Percentiles rank a stretch among this genome's conserved stretches.
phyloP scores from a whole-genome alignment of 257 asterid species.

The Solanum infundibuliforme region DNA sequence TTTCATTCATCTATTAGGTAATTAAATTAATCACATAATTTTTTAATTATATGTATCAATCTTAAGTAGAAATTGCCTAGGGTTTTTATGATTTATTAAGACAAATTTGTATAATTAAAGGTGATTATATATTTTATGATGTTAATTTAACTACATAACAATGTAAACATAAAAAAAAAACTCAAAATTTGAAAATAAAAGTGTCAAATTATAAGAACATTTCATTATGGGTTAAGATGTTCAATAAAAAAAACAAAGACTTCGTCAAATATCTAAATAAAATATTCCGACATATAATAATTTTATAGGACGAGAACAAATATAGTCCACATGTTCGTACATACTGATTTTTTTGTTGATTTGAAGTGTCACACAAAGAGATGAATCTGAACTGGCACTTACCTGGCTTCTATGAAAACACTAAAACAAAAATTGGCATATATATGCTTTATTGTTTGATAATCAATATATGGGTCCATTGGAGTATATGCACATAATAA shows the following conservation, averaged over 20 bases:
- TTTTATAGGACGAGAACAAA: neutral
- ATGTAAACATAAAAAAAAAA: too few relatives aligned
- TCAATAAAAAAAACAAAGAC: too few relatives aligned
- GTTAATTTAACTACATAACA: too few relatives aligned
- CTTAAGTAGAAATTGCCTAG: too few relatives aligned
- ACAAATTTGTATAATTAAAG: too few relatives aligned
- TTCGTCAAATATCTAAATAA: too few relatives aligned
- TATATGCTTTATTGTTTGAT: neutral
- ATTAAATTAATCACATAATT: too few relatives aligned
- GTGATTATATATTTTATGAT: too few relatives aligned
- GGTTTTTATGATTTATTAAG: neutral
- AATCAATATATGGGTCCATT: neutral
- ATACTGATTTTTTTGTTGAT: neutral
- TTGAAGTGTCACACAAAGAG: neutral
- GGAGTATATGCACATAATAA: neutral
- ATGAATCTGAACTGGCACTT: neutral
- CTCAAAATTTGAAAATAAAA: too few relatives aligned
- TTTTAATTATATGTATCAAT: neutral
- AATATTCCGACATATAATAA: neutral
- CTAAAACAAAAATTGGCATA: neutral
- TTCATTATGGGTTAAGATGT: too few relatives aligned
- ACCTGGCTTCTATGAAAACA: neutral
- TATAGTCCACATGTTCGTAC: neutral
- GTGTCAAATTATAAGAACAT: too few relatives aligned
- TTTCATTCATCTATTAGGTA: too few relatives aligned